Conservation (phyloP, 345 rosid genomes). For the Cardamine chenopodiifolia region DNA sequence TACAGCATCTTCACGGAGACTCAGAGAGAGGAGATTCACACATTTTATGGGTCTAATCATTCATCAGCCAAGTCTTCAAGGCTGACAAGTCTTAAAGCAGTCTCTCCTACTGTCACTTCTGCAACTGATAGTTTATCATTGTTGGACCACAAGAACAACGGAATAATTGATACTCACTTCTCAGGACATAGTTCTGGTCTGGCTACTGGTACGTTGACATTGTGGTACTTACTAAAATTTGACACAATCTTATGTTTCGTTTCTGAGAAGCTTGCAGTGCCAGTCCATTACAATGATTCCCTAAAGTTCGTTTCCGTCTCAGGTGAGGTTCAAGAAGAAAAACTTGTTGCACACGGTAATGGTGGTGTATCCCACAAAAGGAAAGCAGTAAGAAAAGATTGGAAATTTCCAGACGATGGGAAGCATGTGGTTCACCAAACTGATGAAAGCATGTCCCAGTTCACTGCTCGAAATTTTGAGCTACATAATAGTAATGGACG, state of each 20-base stretch:
- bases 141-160: conserved; percentile 48
- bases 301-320: conserved; percentile 34
- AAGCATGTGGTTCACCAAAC: conserved; percentile 44
- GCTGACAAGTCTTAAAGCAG: conserved; percentile 44
- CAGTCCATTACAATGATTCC: conserved; percentile 28
- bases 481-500: conserved; percentile 43
- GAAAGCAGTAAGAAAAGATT: conserved; percentile 43
- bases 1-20: conserved; percentile 46
- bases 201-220: conserved; percentile 57
- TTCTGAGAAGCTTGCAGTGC: conserved; percentile 15
- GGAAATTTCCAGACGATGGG: conserved; percentile 47
- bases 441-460: conserved; percentile 42
- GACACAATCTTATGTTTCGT: background rate
- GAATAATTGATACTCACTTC: conserved; percentile 39
- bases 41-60: conserved; percentile 55
- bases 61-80: conserved; percentile 42
- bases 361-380: conserved; percentile 44
- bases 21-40: conserved; percentile 62
- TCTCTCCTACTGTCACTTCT: conserved; percentile 48
- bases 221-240: conserved; percentile 12
- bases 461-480: conserved; percentile 29
- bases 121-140: conserved; percentile 50
- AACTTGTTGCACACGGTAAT: conserved; percentile 39
- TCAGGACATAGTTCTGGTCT: conserved; percentile 39
- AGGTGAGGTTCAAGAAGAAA: conserved; percentile 50